Conservation (phyloP, 208 protist genomes). For the Trypanosoma brucei region DNA sequence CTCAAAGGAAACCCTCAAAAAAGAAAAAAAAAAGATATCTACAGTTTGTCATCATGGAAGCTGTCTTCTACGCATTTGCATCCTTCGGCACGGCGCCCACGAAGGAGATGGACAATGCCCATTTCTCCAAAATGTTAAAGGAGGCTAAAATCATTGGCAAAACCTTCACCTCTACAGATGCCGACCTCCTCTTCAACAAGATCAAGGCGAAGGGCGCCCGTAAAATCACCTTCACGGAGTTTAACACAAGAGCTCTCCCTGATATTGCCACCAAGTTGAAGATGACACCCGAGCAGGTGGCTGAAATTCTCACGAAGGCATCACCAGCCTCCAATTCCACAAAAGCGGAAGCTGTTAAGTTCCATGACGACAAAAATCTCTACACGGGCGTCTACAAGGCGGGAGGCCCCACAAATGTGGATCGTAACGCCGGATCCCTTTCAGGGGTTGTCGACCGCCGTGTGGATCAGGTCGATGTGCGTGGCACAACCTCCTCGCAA, state of each 20-base stretch:
- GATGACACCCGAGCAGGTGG: constrained; percentile 68
- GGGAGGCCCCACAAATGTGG: constrained; percentile 87
- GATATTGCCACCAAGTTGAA: constrained; percentile 87
- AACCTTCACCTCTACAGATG: constrained; percentile 81
- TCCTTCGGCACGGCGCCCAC: constrained; percentile 79
- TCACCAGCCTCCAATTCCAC: constrained; percentile 71
- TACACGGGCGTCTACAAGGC: constrained; percentile 90
- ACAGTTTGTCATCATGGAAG: constrained; percentile 24
- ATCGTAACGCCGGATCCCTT: constrained; percentile 80
- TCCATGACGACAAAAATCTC: constrained; percentile 86
- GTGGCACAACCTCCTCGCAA: constrained; percentile 77
- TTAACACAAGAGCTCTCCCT: constrained; percentile 63
- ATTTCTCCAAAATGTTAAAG: constrained; percentile 92
- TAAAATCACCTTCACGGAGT: constrained; percentile 76
- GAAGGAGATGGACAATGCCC: constrained; percentile 89
- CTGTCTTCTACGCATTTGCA: constrained; percentile 78
- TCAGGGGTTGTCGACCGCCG: constrained; percentile 83
- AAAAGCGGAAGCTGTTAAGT: constrained; percentile 82
- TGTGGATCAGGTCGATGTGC: constrained; percentile 57
- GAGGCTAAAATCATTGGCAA: constrained; percentile 89
- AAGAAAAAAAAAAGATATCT: too few relatives aligned
- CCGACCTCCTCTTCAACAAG: constrained; percentile 90
- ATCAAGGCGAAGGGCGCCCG: constrained; percentile 86
- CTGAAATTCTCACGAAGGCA: constrained; percentile 33
- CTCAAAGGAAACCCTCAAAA: too few relatives aligned